These are phyloP conservation scores for Neodidymelliopsis sp. DNA, from an alignment of 2,329 filamentous ascomycete species.

Conservation along the genomic window DNA sequence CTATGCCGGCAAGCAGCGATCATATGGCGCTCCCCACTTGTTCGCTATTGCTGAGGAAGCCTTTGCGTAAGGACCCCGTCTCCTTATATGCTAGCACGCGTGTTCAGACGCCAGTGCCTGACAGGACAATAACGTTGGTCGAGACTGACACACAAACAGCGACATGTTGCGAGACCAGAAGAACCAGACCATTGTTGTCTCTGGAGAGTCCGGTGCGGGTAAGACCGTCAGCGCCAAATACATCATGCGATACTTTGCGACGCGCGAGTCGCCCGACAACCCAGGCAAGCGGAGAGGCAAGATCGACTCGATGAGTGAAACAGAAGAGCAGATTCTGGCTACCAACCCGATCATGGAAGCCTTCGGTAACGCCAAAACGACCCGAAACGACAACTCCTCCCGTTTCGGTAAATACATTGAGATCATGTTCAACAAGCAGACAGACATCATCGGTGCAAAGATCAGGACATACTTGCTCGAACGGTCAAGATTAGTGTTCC, in stretches of 20 bases:
- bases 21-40: slow-evolving; percentile 94
- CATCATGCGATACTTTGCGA: slow-evolving; percentile 99
- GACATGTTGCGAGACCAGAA: slow-evolving; percentile 96
- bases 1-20: slow-evolving; percentile 95
- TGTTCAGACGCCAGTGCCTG: background rate
- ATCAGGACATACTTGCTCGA: slow-evolving; percentile 96
- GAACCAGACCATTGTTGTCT: slow-evolving; percentile 99
- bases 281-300: slow-evolving; percentile 80
- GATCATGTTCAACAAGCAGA: slow-evolving; percentile 96
- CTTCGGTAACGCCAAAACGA: slow-evolving; percentile 99
- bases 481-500: slow-evolving; percentile 94
- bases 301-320: slow-evolving; percentile 88
- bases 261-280: slow-evolving; percentile 90
- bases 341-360: slow-evolving; percentile 99
- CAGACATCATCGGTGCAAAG: slow-evolving; percentile 96
- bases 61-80: slow-evolving; percentile 88
- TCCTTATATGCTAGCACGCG: background rate
- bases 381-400: slow-evolving; percentile 98
- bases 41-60: slow-evolving; percentile 99
- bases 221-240: slow-evolving; percentile 99
- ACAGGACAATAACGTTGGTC: background rate
- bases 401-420: slow-evolving; percentile 99
- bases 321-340: slow-evolving; percentile 96
- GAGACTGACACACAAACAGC: slow-evolving; percentile 55
- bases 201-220: slow-evolving; percentile 96